Evolutionary conservation across 1,284 basidiomycete species (phyloP).

Genomic region (Pseudozyma flocculosa): DNA sequence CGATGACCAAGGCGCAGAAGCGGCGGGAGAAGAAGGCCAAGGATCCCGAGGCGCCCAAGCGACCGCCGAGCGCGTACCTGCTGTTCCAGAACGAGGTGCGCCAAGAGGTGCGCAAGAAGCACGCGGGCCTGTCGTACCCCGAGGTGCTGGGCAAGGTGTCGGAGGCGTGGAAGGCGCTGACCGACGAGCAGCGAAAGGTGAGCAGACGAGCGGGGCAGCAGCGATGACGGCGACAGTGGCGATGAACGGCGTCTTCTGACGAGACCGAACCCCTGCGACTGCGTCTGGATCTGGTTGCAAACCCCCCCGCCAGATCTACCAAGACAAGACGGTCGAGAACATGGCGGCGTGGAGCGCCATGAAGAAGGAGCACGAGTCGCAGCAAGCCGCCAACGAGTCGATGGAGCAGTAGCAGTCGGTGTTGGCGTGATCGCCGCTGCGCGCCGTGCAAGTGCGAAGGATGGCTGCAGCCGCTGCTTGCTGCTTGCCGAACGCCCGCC

Average conservation of each 20-base stretch:
- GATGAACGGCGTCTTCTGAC: no score
- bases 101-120: constrained; percentile 43
- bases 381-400: constrained; percentile 13
- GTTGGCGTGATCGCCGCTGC: no score
- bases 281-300: no score
- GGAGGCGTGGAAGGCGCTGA: constrained; percentile 46
- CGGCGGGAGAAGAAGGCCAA: constrained; percentile 41
- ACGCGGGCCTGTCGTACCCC: constrained; percentile 41
- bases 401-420: constrained; percentile 15
- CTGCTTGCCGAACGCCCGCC: no score
- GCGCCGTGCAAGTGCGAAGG: no score
- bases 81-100: constrained; percentile 53
- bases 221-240: not conserved
- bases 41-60: constrained; percentile 50
- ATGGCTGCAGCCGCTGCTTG: no score
- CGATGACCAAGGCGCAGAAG: constrained; percentile 38
- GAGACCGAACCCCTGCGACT: no score
- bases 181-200: constrained; percentile 42
- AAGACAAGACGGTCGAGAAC: constrained; percentile 46
- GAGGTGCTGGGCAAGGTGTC: constrained; percentile 47
- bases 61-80: constrained; percentile 51
- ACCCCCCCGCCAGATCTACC: constrained; percentile 42
- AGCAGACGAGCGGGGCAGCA: constrained; percentile 1
- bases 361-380: constrained; percentile 38
- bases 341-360: constrained; percentile 45